These are phyloP conservation scores for Solanum pinnatisectum DNA, from an alignment of 257 asterid genomes.

Conservation along the genomic window DNA sequence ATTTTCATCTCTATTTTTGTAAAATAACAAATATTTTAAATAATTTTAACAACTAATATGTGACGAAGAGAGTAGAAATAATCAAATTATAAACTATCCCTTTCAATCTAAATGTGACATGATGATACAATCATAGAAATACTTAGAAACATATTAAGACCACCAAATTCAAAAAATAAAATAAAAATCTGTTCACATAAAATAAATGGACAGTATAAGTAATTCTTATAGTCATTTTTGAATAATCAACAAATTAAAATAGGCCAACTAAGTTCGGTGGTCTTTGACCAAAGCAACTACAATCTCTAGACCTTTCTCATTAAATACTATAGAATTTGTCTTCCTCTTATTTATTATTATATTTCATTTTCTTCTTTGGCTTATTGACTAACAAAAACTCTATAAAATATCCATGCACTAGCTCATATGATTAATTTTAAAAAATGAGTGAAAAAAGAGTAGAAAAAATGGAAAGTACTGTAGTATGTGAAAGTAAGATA, in stretches of 20 bases:
- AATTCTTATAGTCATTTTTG: neutral
- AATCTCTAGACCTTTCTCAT: neutral
- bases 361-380: neutral
- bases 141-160: neutral
- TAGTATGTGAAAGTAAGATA: neutral
- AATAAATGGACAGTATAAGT: neutral
- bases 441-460: neutral
- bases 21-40: neutral
- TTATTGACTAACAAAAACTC: neutral
- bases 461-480: neutral
- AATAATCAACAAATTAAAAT: neutral
- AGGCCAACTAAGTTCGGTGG: neutral
- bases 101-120: neutral
- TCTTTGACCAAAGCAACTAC: neutral
- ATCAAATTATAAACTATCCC: neutral
- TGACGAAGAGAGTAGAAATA: neutral
- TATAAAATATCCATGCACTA: neutral
- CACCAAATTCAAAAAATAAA: neutral
- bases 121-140: neutral
- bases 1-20: too few species aligned
- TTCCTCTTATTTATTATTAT: neutral
- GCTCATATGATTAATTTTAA: neutral
- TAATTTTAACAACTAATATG: neutral
- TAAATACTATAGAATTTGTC: neutral
- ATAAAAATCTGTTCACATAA: neutral